phyloP scores from a whole-genome alignment of 768 basidiomycete species.

The Scleroderma citrinum region DNA sequence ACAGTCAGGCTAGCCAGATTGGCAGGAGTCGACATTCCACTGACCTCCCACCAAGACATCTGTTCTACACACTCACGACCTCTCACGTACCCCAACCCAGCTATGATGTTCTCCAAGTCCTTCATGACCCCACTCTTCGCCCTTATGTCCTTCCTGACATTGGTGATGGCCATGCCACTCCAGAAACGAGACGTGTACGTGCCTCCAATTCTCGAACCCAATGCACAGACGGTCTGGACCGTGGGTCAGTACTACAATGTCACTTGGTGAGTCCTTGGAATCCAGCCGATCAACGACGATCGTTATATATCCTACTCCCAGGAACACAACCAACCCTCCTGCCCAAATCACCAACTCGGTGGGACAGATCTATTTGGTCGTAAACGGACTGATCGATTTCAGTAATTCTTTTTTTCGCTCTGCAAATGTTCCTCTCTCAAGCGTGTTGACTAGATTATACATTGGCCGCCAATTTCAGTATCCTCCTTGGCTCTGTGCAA shows the following conservation, averaged over 20 bases:
- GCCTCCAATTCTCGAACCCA: conserved; percentile 23
- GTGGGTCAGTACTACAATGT: conserved; percentile 18
- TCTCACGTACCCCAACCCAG: conserved; percentile 2
- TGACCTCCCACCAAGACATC: conserved; percentile 7
- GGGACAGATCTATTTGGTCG: conserved; percentile 26
- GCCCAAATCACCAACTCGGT: conserved; percentile 27
- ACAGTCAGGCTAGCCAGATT: too few species aligned
- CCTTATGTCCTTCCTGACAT: conserved; percentile 10
- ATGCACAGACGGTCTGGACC: conserved; percentile 17
- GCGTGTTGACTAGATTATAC: conserved; percentile 9
- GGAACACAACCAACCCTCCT: conserved; percentile 27
- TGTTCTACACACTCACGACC: too few species aligned
- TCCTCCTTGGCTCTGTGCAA: conserved; percentile 19
- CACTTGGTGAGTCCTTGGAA: conserved; percentile 21
- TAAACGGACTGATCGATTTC: conserved; percentile 13
- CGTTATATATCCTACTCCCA: conserved; percentile 6
- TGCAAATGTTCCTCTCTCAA: conserved; percentile 4
- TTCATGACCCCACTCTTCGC: conserved; percentile 12
- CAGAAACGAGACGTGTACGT: conserved; percentile 18
- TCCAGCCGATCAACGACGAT: background rate
- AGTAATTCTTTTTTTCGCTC: conserved; percentile 15
- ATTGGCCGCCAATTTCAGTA: conserved; percentile 24
- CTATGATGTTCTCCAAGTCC: conserved; percentile 7
- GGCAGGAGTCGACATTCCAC: background rate
- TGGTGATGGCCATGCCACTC: conserved; percentile 6